Percentiles rank a stretch among this genome's conserved stretches.
These are phyloP conservation scores for Warburgia ugandensis DNA, from an alignment of 164 flowering plant species.

Conservation along the genomic window DNA sequence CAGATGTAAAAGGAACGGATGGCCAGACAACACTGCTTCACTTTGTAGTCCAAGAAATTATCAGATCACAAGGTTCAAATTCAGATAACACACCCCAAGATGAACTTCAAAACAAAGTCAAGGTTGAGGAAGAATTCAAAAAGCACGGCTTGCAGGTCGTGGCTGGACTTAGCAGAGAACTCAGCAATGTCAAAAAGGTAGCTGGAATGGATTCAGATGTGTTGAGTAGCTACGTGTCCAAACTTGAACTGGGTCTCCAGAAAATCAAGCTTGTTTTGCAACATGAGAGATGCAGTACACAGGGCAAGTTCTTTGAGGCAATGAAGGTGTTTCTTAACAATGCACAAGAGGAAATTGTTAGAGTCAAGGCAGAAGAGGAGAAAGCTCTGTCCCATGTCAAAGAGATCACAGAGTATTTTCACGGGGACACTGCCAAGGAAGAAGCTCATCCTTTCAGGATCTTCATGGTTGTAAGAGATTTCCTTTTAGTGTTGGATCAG, in stretches of 20 bases:
- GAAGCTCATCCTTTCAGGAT: constrained; percentile 93
- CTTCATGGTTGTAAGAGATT: constrained; percentile 90
- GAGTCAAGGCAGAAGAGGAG: constrained; percentile 58
- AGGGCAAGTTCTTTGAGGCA: constrained; percentile 56
- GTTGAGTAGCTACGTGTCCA: constrained; percentile 65
- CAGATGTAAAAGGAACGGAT: constrained; percentile 88
- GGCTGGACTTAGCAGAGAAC: constrained; percentile 70
- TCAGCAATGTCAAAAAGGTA: constrained; percentile 71
- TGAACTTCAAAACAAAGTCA: constrained; percentile 19
- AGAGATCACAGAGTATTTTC: constrained; percentile 88
- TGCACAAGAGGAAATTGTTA: constrained; percentile 60
- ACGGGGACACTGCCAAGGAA: constrained; percentile 81
- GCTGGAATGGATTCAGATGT: constrained; percentile 98
- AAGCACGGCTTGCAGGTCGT: constrained; percentile 84
- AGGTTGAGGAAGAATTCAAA: constrained; percentile 54
- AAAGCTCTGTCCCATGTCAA: constrained; percentile 62
- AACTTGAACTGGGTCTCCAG: constrained; percentile 80
- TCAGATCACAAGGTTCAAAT: constrained; percentile 58
- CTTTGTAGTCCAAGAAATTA: constrained; percentile 96
- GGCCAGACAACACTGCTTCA: constrained; percentile 96
- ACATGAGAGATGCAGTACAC: constrained; percentile 42
- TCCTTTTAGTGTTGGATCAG: constrained; percentile 72
- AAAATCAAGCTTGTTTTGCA: constrained; percentile 55
- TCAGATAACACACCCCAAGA: constrained; percentile 26
- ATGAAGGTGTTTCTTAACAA: constrained; percentile 59